Evolutionary conservation across 2,329 filamentous ascomycete species (phyloP).

Genomic region (Sclerotinia glacialis): DNA sequence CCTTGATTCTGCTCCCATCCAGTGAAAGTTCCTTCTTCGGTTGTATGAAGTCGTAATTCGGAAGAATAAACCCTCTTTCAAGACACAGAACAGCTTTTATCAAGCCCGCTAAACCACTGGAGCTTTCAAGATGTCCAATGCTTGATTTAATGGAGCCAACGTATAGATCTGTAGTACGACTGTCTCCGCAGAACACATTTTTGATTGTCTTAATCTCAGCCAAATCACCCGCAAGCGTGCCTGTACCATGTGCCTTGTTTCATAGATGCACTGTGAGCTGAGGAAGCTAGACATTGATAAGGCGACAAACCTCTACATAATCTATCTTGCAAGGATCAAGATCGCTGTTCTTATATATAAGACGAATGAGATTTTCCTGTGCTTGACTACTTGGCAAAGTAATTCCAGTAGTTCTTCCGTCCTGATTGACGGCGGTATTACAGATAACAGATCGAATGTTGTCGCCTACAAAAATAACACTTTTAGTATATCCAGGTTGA

Average conservation of each 20-base stretch:
- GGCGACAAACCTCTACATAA: constrained; percentile 5
- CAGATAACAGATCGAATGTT: constrained; percentile 50
- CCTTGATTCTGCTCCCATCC: constrained; percentile 39
- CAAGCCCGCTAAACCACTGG: constrained; percentile 26
- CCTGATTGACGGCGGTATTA: constrained; percentile 44
- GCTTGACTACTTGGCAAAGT: constrained; percentile 50
- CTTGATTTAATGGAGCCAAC: constrained; percentile 34
- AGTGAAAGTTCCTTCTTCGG: constrained; percentile 11
- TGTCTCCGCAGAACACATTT: constrained; percentile 7
- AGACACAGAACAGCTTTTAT: constrained; percentile 28
- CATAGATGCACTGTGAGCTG: not conserved
- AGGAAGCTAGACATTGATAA: not conserved
- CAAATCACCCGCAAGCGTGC: constrained; percentile 26
- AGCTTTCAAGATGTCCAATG: constrained; percentile 35
- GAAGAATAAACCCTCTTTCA: constrained; percentile 40
- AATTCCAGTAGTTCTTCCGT: constrained; percentile 54
- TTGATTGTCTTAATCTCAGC: constrained; percentile 25
- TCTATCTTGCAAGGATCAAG: constrained; percentile 13
- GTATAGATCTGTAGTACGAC: constrained; percentile 10
- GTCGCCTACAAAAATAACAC: constrained; percentile 45
- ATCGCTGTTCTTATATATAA: constrained; percentile 19
- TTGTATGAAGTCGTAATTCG: constrained; percentile 15
- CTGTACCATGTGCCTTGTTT: constrained; percentile 29
- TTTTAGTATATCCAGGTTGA: not conserved
- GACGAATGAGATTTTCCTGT: constrained; percentile 37